A percentile compares a stretch with the other conserved stretches of the same genome.
These are phyloP conservation scores for Erigeron canadensis DNA, from an alignment of 129 eudicot species.

Conservation along the genomic window DNA sequence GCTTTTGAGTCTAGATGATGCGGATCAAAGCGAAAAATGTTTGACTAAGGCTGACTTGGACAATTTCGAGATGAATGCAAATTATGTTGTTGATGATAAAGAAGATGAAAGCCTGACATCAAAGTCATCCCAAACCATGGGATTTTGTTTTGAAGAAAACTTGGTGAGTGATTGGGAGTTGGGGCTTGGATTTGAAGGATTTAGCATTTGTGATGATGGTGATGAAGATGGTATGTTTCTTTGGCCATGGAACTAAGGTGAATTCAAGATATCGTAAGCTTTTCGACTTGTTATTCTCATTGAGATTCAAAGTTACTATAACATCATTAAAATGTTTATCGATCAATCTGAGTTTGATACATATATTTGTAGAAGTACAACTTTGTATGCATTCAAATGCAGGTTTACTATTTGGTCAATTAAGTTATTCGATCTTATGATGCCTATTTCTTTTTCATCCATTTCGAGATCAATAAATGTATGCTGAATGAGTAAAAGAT, in stretches of 20 bases:
- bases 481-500: too few species aligned
- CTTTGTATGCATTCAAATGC: background rate
- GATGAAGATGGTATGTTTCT: constrained; percentile 16
- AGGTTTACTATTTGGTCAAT: background rate
- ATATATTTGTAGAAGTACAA: background rate
- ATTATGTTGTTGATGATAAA: background rate
- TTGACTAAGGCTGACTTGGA: background rate
- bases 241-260: constrained; percentile 12
- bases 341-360: background rate
- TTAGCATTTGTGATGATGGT: background rate
- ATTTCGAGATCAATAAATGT: too few species aligned
- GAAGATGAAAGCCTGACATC: background rate
- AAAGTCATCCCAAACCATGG: background rate
- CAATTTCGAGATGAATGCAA: constrained; percentile 1
- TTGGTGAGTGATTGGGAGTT: constrained; percentile 15
- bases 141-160: constrained; percentile 1
- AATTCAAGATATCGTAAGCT: background rate
- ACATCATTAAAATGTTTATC: background rate
- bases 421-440: background rate
- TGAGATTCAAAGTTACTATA: background rate
- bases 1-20: background rate
- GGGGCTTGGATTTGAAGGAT: constrained; percentile 19
- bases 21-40: constrained; percentile 3
- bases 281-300: background rate
- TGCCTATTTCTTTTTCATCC: too few species aligned